These are phyloP conservation scores for Pythium pyrilobum DNA, from an alignment of 352 stramenopile species.

Conservation along the genomic window DNA sequence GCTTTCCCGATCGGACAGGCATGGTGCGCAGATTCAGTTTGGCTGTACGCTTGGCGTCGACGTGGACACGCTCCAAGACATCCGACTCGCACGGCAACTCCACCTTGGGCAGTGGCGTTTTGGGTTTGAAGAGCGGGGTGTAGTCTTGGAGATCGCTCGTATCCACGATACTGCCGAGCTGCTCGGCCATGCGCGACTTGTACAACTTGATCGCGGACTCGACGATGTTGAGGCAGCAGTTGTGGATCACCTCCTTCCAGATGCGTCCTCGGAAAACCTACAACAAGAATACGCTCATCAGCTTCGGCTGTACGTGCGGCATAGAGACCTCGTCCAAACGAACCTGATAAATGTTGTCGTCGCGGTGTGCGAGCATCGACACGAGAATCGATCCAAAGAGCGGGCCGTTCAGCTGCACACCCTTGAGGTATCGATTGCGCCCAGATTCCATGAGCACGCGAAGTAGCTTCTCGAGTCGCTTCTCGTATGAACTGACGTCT, in stretches of 20 bases:
- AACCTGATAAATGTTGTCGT: constrained; percentile 57
- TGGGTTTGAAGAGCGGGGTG: constrained; percentile 31
- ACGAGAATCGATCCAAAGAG: constrained; percentile 66
- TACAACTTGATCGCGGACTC: constrained; percentile 77
- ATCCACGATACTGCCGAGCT: constrained; percentile 60
- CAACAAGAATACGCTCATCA: neutral
- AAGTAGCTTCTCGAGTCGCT: constrained; percentile 59
- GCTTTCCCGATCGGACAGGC: constrained; percentile 59
- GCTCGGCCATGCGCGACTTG: constrained; percentile 68
- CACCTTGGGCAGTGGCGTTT: constrained; percentile 24
- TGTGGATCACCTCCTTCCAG: constrained; percentile 77
- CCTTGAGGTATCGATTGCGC: constrained; percentile 62
- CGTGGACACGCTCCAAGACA: constrained; percentile 42
- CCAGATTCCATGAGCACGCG: constrained; percentile 52
- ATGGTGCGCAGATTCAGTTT: constrained; percentile 55
- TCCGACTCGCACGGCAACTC: constrained; percentile 62
- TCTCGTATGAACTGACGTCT: constrained; percentile 40
- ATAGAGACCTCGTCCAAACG: too few species aligned
- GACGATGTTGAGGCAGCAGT: constrained; percentile 77
- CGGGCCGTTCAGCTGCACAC: constrained; percentile 64
- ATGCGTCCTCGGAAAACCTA: constrained; percentile 61
- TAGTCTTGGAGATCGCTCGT: constrained; percentile 61
- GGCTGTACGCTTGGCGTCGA: constrained; percentile 41
- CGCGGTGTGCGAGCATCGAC: constrained; percentile 64
- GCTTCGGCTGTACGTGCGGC: too few species aligned